These are phyloP conservation scores for Russula brevipes DNA, from an alignment of 768 basidiomycete species.

Conservation along the genomic window DNA sequence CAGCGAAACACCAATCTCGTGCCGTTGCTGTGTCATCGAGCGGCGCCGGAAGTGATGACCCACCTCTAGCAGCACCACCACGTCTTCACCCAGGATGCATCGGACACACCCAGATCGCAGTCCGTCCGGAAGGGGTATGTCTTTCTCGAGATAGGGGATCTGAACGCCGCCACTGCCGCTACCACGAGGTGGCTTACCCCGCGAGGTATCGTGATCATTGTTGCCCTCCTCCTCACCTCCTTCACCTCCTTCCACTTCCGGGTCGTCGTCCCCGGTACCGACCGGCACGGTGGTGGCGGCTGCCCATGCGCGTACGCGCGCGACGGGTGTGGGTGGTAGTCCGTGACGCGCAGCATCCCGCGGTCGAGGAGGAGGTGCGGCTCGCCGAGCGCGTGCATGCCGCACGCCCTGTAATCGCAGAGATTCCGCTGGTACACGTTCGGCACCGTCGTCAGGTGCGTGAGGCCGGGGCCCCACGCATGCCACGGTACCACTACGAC, in stretches of 20 bases:
- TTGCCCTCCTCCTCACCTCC: too few relatives aligned
- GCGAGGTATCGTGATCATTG: too few relatives aligned
- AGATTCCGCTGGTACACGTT: neutral
- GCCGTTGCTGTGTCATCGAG: too few relatives aligned
- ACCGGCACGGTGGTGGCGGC: too few relatives aligned
- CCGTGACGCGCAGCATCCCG: neutral
- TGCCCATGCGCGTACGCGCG: neutral
- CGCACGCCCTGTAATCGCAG: neutral
- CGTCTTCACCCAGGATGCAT: conserved; percentile 9
- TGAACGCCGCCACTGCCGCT: too few relatives aligned
- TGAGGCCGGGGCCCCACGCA: neutral
- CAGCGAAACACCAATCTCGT: too few relatives aligned
- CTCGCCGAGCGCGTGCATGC: neutral
- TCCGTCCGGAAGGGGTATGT: neutral
- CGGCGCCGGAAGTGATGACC: neutral
- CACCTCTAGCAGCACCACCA: conserved; percentile 6
- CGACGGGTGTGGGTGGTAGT: conserved; percentile 2
- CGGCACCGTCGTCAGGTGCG: neutral
- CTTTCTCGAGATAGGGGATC: neutral
- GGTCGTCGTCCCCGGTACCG: too few relatives aligned
- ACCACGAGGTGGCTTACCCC: too few relatives aligned
- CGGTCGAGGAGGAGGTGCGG: neutral
- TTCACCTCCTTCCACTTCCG: too few relatives aligned
- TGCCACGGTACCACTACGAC: conserved; percentile 1
- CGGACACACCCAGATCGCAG: neutral